Evolutionary conservation across 129 eudicot species (phyloP).

Genomic region (Apium graveolens): DNA sequence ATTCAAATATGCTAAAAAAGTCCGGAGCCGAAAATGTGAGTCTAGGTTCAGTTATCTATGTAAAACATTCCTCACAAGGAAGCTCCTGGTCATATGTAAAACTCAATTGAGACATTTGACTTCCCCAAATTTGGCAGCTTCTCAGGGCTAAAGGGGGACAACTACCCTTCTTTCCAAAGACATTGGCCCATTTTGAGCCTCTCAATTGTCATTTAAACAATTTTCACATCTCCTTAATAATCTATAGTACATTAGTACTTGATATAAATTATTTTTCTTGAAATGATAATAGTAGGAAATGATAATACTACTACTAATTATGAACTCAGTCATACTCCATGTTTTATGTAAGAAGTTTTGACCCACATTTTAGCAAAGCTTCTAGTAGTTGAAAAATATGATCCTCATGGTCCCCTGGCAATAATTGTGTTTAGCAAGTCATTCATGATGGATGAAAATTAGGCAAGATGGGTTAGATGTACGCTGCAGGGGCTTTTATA

Average conservation of each 20-base stretch:
- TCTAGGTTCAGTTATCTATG: background rate
- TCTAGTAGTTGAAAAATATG: background rate
- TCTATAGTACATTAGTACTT: background rate
- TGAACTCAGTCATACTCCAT: background rate
- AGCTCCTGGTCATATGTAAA: background rate
- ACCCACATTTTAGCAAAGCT: background rate
- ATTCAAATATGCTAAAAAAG: too few species aligned
- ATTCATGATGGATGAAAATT: too few species aligned
- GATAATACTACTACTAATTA: too few species aligned
- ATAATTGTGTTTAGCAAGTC: too few species aligned
- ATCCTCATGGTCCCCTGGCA: background rate
- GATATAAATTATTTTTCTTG: too few species aligned
- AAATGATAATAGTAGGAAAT: too few species aligned
- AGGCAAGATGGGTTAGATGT: background rate
- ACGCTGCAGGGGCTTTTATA: background rate
- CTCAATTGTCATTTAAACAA: constrained; percentile 1
- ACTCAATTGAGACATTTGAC: background rate
- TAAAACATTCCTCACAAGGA: constrained; percentile 5
- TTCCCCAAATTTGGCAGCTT: constrained; percentile 14
- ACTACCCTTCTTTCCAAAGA: constrained; percentile 15
- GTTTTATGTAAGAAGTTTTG: background rate
- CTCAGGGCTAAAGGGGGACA: constrained; percentile 15
- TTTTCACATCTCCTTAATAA: background rate
- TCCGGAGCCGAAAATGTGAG: too few species aligned
- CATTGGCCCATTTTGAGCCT: constrained; percentile 21